These are phyloP conservation scores for Venturia asperata DNA, from an alignment of 2,329 filamentous ascomycete genomes.

Conservation along the genomic window DNA sequence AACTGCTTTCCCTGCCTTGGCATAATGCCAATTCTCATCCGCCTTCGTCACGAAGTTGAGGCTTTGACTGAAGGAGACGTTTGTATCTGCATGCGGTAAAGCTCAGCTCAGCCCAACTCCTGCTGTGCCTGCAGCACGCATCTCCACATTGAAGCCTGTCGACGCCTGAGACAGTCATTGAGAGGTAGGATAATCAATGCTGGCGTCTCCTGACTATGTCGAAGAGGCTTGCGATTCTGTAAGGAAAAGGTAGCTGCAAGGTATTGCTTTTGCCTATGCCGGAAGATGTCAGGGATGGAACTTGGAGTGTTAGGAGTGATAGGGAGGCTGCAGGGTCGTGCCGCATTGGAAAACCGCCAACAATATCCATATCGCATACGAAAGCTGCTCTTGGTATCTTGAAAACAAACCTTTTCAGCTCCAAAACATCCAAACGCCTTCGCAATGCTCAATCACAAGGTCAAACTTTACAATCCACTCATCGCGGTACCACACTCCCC, in stretches of 20 bases:
- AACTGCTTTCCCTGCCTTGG: too few species aligned
- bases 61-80: too few species aligned
- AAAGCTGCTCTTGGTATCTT: neutral
- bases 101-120: too few species aligned
- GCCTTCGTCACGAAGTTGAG: too few species aligned
- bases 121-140: too few species aligned
- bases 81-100: too few species aligned
- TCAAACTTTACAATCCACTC: neutral
- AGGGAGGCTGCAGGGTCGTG: neutral
- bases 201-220: too few species aligned
- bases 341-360: neutral
- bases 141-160: too few species aligned
- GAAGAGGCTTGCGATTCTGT: too few species aligned
- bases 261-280: neutral
- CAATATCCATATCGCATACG: neutral
- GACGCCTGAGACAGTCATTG: too few species aligned
- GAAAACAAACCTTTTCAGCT: neutral
- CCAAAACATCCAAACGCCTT: neutral
- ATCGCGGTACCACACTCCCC: slow-evolving; percentile 14
- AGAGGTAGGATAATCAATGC: too few species aligned
- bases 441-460: neutral
- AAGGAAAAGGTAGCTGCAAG: neutral
- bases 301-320: neutral
- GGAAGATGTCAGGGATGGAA: neutral
- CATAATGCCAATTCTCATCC: too few species aligned